Conservation (phyloP, 1,284 basidiomycete genomes). For the Trichosporon coremiiforme region DNA sequence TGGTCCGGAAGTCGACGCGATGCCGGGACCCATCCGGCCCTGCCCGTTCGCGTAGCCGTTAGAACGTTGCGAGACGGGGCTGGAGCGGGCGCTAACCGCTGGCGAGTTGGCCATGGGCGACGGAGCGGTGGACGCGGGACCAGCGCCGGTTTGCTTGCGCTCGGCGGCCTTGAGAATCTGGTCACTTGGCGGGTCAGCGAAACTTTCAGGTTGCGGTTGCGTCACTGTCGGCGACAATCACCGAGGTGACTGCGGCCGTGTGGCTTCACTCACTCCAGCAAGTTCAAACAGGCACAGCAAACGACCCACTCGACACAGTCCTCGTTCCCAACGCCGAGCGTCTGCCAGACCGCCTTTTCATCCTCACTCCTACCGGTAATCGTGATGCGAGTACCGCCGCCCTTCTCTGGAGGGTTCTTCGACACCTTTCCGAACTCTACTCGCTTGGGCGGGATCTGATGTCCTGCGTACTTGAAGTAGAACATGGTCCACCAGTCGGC, state of each 20-base stretch:
- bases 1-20: slow-evolving; percentile 29
- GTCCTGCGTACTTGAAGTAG: slow-evolving; percentile 98
- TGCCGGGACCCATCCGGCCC: slow-evolving; percentile 21
- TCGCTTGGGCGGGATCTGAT: slow-evolving; percentile 96
- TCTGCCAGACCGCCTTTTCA: slow-evolving; percentile 99
- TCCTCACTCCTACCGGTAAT: slow-evolving; percentile 96
- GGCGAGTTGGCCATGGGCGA: slow-evolving; percentile 21
- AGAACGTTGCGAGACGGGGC: slow-evolving; percentile 20
- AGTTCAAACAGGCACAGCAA: slow-evolving; percentile 92
- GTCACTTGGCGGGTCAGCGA: slow-evolving; percentile 63
- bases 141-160: slow-evolving; percentile 49
- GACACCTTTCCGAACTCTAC: slow-evolving; percentile 97
- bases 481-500: slow-evolving; percentile 99
- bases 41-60: slow-evolving; percentile 19
- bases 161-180: slow-evolving; percentile 94
- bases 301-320: slow-evolving; percentile 99
- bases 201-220: slow-evolving; percentile 21
- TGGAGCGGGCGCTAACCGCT: slow-evolving; percentile 27
- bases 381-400: slow-evolving; percentile 94
- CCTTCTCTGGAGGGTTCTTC: slow-evolving; percentile 86
- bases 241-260: not conserved
- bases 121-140: slow-evolving; percentile 45
- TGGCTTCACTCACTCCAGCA: slow-evolving; percentile 74
- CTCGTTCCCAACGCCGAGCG: slow-evolving; percentile 96
- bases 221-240: slow-evolving; percentile 2